Percentiles rank a stretch among this genome's conserved stretches.
phyloP scores from a whole-genome alignment of 495 filamentous ascomycete genomes.

The Xylaria telfairii region DNA sequence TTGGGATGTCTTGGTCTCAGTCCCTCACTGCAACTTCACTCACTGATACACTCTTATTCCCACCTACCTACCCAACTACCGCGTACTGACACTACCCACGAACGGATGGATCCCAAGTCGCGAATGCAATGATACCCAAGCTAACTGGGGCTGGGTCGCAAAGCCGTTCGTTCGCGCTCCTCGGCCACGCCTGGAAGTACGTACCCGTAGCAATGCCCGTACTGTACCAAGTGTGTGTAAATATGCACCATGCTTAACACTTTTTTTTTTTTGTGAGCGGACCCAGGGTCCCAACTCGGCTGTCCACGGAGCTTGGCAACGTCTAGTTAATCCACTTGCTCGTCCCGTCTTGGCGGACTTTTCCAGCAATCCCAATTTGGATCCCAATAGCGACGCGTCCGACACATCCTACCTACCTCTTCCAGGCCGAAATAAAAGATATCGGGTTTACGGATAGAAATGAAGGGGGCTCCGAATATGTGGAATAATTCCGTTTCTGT shows the following conservation, averaged over 20 bases:
- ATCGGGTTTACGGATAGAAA: background rate
- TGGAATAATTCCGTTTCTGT: slow-evolving; percentile 12
- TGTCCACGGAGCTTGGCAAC: slow-evolving; percentile 6
- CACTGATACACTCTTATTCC: too few species aligned
- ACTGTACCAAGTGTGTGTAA: background rate
- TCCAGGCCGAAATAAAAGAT: background rate
- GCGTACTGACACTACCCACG: background rate
- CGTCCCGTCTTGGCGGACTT: background rate
- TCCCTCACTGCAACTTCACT: too few species aligned
- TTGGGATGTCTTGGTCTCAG: too few species aligned
- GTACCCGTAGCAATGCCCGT: background rate
- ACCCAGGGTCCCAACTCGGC: background rate
- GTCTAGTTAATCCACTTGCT: background rate
- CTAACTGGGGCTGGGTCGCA: slow-evolving; percentile 23
- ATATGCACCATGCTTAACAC: too few species aligned
- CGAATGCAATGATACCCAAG: slow-evolving; percentile 20
- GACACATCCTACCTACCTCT: background rate
- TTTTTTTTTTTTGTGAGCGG: background rate
- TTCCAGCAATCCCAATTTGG: background rate
- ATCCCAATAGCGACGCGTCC: background rate
- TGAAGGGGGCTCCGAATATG: background rate
- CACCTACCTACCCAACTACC: too few species aligned
- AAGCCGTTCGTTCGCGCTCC: slow-evolving; percentile 16
- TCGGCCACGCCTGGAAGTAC: background rate
- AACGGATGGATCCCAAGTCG: background rate